Evolutionary conservation across 2,329 filamentous ascomycete genomes (phyloP), one percentile per base, ranked within the genome.

Genomic region (Verticillium nubilum): DNA sequence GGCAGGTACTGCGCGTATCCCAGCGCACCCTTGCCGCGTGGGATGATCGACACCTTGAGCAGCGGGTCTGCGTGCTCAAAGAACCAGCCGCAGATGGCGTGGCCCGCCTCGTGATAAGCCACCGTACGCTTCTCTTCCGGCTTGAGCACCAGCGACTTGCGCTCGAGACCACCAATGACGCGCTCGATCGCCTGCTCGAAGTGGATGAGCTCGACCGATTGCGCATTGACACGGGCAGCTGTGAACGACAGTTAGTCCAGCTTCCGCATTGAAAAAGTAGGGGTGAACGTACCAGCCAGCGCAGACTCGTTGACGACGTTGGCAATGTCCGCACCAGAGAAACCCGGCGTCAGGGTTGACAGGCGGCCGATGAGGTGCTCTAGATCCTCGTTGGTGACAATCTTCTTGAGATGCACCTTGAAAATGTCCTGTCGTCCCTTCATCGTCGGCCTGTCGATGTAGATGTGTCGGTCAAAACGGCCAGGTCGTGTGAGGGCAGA

Each of bases 1-100:
- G 95, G 95, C n/a, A 99, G 84, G 73, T 98, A 98, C 75, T 99
- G 95, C 1, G 95, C 95, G 72, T 99, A 99, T 9, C 95, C 95
- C 17, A 99, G 82, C 27, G 93, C 92, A 35, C 92, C 95, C 73
- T 95, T 90, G 59, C 94, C 95, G 70, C 95, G 92, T 19, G 95
- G 95, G 68, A 99, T 98, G 75, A 99, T 99, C 60, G 93, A 97
- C 52, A 99, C 95, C 79, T 99, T 99, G 61, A 99, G 88, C 4
- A 99, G 86, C 19, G 95, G 95, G 70, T 99, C 95, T n/a, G 95
- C 95, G 73, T 90, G 92, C 75, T 91, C 86, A 78, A 99, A 91
- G 81, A 89, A 99, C 95, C 95, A 99, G 60, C 95, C 95, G 73
- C 95, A 99, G 73, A 99, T 96, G 64, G 95, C 95, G 74, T 99